Base-by-base conservation (phyloP, 768 basidiomycete genomes). In the Exsudoporus frostii region DNA sequence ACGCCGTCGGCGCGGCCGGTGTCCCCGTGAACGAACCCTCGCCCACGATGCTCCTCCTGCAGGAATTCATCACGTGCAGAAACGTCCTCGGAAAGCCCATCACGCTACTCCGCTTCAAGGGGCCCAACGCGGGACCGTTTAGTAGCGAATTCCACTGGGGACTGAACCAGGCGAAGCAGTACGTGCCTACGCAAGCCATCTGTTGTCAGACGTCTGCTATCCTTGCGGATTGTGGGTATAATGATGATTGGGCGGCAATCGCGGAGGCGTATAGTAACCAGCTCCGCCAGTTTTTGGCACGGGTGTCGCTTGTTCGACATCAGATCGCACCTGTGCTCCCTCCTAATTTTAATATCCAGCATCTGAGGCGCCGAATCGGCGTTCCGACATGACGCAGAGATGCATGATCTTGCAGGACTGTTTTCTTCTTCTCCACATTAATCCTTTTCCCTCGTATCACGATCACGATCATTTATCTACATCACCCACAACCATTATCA, bases 271-370 rank as follows among this genome's bases (percentile, higher is more conserved):
- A 68, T 42, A 62, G 67, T 47, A 60, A 39, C 39, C 67, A 68
- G 5, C 47, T 68, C 9, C 57, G 67, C 13, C 67, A 71, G 42
- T 71, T 68, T 46, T 50, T 68, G 45, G 59, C 64, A 2, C 67
- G 69, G 56, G 60, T 70, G 32, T 70, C 69, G 37, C 45, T 62
- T 7, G 63, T 68, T 25, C 55, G 67, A 7, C 66, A 69, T 50
- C 67, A 68, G 50, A 66, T 68, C 13, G 57, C 58, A 5, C 69
- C 66, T 3, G 67, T 71, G 30, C 54, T 68, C 10, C 67, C 67
- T 4, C 67, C 69, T 1, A 69, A 69, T 20, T 68, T 68, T 32
- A 70, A 70, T 44, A 48, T 66, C 5, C 69, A 70, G 15, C 69
- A 66, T 45, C 34, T 69, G 49, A 70, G 66, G 20, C 67, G 67